These are phyloP conservation scores for Dactylellina sp. DNA, from an alignment of 2,329 filamentous ascomycete species.

Conservation along the genomic window DNA sequence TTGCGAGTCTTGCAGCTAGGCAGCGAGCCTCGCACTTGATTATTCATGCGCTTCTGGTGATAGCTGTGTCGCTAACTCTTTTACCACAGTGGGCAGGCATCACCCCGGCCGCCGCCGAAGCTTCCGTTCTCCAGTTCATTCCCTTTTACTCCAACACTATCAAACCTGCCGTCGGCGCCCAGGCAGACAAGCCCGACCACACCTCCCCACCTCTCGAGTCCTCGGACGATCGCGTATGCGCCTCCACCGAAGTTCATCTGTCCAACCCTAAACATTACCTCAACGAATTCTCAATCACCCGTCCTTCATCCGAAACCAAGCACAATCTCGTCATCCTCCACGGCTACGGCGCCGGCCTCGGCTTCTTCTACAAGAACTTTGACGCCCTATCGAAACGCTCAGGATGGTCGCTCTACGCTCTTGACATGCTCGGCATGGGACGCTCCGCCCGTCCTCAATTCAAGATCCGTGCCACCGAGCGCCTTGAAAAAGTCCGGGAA, in stretches of 20 bases:
- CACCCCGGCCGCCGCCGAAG: slow-evolving; percentile 85
- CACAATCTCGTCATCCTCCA: slow-evolving; percentile 88
- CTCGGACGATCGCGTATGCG: slow-evolving; percentile 82
- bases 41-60: background rate
- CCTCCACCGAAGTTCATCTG: slow-evolving; percentile 83
- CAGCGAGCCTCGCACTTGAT: background rate
- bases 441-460: slow-evolving; percentile 86
- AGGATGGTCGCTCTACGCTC: slow-evolving; percentile 89
- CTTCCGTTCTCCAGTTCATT: slow-evolving; percentile 85
- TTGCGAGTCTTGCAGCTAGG: slow-evolving; percentile 56
- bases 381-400: slow-evolving; percentile 81
- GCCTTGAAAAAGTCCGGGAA: slow-evolving; percentile 82
- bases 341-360: slow-evolving; percentile 93
- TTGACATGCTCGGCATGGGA: slow-evolving; percentile 97
- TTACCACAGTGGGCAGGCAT: slow-evolving; percentile 79
- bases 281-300: slow-evolving; percentile 92
- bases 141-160: slow-evolving; percentile 70
- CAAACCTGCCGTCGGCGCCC: slow-evolving; percentile 54
- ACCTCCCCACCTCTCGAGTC: slow-evolving; percentile 74
- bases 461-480: slow-evolving; percentile 83
- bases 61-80: background rate
- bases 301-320: slow-evolving; percentile 66
- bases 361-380: slow-evolving; percentile 99
- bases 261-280: slow-evolving; percentile 86
- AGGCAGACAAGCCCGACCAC: slow-evolving; percentile 44